phyloP scores from a whole-genome alignment of 257 asterid species.

The Linderniella brevidens region DNA sequence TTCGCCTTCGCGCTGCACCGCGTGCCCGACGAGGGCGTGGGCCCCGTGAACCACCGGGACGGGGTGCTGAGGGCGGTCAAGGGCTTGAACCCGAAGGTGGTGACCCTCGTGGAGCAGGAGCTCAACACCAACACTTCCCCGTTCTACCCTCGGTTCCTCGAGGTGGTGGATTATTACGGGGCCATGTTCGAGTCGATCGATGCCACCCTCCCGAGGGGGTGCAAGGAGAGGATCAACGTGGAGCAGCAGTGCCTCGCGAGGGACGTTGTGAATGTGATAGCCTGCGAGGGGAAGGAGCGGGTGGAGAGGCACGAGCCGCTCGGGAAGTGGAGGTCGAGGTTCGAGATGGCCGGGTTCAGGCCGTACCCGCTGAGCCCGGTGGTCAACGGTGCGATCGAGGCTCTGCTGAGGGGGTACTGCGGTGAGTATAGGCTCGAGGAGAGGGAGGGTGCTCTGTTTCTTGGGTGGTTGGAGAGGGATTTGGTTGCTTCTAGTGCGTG shows the following conservation, averaged over 20 bases:
- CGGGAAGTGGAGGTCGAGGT: conserved; percentile 50
- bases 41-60: conserved; percentile 43
- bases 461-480: conserved; percentile 52
- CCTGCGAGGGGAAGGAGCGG: conserved; percentile 59
- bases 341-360: conserved; percentile 47
- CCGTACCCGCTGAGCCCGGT: conserved; percentile 30
- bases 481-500: conserved; percentile 47
- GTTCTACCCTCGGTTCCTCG: conserved; percentile 41
- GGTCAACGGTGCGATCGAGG: conserved; percentile 23
- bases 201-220: conserved; percentile 35
- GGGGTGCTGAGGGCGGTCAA: conserved; percentile 42
- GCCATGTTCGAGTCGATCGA: conserved; percentile 78
- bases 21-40: conserved; percentile 76
- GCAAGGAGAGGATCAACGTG: conserved; percentile 31
- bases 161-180: conserved; percentile 43
- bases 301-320: conserved; percentile 59
- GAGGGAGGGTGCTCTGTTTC: conserved; percentile 38
- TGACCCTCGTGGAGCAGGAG: conserved; percentile 58
- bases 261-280: conserved; percentile 55
- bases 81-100: conserved; percentile 43
- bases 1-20: conserved; percentile 63
- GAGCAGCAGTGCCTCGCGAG: conserved; percentile 61
- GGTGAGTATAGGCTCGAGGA: conserved; percentile 28
- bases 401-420: conserved; percentile 32
- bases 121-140: conserved; percentile 47